Percentiles rank a stretch among this genome's conserved stretches.
These are phyloP conservation scores for Saccharomyces pastorianus DNA, from an alignment of 1,139 yeast genomes.

Conservation along the genomic window DNA sequence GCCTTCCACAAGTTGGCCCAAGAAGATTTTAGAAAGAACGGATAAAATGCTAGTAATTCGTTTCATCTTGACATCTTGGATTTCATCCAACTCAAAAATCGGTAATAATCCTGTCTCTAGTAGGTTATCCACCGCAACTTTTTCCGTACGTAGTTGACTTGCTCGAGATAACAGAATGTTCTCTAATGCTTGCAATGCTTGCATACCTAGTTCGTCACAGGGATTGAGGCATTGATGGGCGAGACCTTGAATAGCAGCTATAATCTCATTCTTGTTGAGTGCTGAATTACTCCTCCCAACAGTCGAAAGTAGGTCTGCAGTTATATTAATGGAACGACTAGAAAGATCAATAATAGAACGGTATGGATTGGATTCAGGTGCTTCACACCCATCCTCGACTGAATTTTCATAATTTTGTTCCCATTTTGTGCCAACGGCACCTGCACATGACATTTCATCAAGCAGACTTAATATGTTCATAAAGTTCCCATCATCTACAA, in stretches of 20 bases:
- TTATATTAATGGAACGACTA: conserved; percentile 52
- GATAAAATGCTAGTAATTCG: conserved; percentile 47
- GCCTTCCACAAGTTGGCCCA: conserved; percentile 44
- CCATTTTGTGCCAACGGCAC: conserved; percentile 72
- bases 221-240: conserved; percentile 88
- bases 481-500: conserved; percentile 45
- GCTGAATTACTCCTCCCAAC: too few species aligned
- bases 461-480: conserved; percentile 60
- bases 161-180: conserved; percentile 35
- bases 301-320: conserved; percentile 32
- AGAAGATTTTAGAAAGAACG: conserved; percentile 61
- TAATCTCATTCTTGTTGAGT: conserved; percentile 31
- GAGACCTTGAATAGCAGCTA: conserved; percentile 66
- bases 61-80: conserved; percentile 44
- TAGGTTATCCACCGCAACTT: conserved; percentile 41
- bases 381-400: conserved; percentile 37
- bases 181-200: conserved; percentile 53
- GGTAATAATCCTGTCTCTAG: conserved; percentile 74
- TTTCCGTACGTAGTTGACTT: conserved; percentile 27
- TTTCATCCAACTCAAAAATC: conserved; percentile 43
- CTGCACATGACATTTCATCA: conserved; percentile 76
- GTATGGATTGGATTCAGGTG: conserved; percentile 41
- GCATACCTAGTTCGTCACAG: conserved; percentile 63
- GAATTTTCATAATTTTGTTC: conserved; percentile 53
- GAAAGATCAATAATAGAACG: conserved; percentile 52